A percentile compares a stretch with the other conserved stretches of the same genome.
phyloP scores from a whole-genome alignment of 169 alveolate genomes.

The Plasmodium cynomolgi region DNA sequence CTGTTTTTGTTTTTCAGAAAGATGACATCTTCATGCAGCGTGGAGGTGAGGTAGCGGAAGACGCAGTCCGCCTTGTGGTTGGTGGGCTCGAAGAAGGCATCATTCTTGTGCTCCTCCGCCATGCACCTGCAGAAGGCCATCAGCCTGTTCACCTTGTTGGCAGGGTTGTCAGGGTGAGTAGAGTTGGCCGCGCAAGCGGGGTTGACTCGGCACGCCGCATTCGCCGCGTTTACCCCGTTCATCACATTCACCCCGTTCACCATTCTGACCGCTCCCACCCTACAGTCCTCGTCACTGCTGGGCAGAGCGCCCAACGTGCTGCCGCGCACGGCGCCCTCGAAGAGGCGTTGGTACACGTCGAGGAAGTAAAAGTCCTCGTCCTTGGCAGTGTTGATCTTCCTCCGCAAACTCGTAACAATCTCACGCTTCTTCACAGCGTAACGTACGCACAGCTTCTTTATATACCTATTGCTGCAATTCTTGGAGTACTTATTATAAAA shows the following conservation, averaged over 20 bases:
- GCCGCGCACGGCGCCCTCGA: not conserved
- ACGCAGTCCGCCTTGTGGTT: constrained; percentile 49
- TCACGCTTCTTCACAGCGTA: constrained; percentile 11
- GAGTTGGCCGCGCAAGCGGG: not conserved
- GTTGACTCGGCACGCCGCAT: not conserved
- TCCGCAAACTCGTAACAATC: not conserved
- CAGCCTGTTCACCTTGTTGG: not conserved
- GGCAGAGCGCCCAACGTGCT: not conserved
- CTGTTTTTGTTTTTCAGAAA: constrained; percentile 37
- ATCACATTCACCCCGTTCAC: not conserved
- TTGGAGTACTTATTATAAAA: constrained; percentile 64
- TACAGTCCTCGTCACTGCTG: not conserved
- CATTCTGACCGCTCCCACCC: not conserved
- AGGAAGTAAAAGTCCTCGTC: constrained; percentile 47
- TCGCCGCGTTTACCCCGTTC: not conserved
- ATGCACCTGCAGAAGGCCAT: constrained; percentile 43
- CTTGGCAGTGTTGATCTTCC: not conserved
- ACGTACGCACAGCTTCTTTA: constrained; percentile 24
- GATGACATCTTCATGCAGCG: constrained; percentile 35
- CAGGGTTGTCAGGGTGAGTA: not conserved
- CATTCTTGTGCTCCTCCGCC: not conserved
- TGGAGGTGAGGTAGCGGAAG: constrained; percentile 42
- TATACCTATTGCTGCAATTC: constrained; percentile 32
- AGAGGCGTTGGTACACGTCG: constrained; percentile 33
- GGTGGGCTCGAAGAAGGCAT: constrained; percentile 28